Percentiles rank a stretch among this genome's conserved stretches.
Evolutionary conservation across 2,329 filamentous ascomycete species (phyloP).

Genomic region (Colletotrichum sp.): DNA sequence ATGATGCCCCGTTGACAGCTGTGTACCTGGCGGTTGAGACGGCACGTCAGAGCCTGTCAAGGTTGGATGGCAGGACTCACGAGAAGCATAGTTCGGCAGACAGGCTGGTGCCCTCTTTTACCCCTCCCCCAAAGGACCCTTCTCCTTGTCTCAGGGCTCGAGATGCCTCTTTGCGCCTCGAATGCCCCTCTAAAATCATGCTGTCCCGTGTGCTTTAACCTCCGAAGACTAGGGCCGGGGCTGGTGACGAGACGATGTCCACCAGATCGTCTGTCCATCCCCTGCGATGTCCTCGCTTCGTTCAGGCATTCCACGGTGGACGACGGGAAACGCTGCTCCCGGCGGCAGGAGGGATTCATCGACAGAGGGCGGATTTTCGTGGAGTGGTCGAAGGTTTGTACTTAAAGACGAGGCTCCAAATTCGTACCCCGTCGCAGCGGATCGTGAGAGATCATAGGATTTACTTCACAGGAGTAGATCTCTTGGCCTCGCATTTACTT

Average conservation of each 20-base stretch:
- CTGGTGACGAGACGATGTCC: neutral
- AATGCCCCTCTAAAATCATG: neutral
- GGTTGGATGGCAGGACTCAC: slow-evolving; percentile 9
- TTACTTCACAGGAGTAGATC: neutral
- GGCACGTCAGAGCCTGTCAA: slow-evolving; percentile 2
- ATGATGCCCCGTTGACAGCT: slow-evolving; percentile 7
- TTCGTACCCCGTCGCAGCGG: neutral
- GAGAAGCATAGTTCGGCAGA: neutral
- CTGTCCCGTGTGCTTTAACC: neutral
- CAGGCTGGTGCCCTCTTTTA: neutral
- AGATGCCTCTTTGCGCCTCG: neutral
- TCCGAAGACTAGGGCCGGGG: neutral
- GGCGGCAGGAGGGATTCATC: slow-evolving; percentile 20
- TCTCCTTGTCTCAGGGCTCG: neutral
- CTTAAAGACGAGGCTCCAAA: neutral
- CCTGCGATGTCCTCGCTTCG: neutral
- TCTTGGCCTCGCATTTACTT: neutral
- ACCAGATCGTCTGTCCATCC: neutral
- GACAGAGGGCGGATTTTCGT: neutral
- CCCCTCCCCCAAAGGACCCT: neutral
- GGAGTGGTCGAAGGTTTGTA: neutral
- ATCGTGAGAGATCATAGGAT: neutral
- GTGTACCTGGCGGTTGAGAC: neutral
- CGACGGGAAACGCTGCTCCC: neutral
- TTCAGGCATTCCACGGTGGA: neutral